A percentile compares a stretch with the other conserved stretches of the same genome.
These are phyloP conservation scores for Botrytis paeoniae DNA, from an alignment of 2,329 filamentous ascomycete species.

Conservation along the genomic window DNA sequence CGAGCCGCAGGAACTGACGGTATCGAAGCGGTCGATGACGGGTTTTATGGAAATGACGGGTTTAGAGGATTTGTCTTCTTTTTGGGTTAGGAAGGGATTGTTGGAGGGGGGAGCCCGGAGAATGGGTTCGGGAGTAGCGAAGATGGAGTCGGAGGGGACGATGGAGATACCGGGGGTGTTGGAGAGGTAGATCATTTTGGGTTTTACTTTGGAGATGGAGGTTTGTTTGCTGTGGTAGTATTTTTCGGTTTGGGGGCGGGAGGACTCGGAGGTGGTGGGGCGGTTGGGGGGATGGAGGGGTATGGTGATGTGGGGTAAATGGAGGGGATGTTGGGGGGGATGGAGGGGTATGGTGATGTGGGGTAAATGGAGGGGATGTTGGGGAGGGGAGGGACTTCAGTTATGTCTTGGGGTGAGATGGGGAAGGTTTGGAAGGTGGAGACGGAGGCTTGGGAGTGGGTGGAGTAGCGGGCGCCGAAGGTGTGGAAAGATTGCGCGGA, in stretches of 20 bases:
- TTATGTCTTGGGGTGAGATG: slow-evolving; percentile 5
- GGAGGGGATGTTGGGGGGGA: not conserved
- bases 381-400: not conserved
- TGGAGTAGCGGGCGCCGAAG: slow-evolving; percentile 5
- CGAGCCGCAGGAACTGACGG: not conserved
- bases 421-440: slow-evolving; percentile 14
- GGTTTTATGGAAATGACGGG: not conserved
- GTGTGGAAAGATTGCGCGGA: slow-evolving; percentile 12
- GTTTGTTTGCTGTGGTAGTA: slow-evolving; percentile 14
- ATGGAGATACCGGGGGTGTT: slow-evolving; percentile 3
- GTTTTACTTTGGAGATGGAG: slow-evolving; percentile 18
- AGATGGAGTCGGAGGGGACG: slow-evolving; percentile 12
- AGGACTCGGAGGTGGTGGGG: not conserved
- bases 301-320: not conserved
- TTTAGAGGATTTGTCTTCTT: not conserved
- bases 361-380: not conserved
- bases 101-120: not conserved
- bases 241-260: not conserved
- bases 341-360: not conserved
- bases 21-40: slow-evolving; percentile 7
- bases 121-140: not conserved
- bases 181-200: slow-evolving; percentile 19
- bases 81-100: not conserved
- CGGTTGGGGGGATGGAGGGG: not conserved
- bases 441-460: slow-evolving; percentile 4